Evolutionary conservation across 1,284 basidiomycete genomes (phyloP), one percentile per base, ranked within the genome.

Genomic region (Puccinia novopanici): DNA sequence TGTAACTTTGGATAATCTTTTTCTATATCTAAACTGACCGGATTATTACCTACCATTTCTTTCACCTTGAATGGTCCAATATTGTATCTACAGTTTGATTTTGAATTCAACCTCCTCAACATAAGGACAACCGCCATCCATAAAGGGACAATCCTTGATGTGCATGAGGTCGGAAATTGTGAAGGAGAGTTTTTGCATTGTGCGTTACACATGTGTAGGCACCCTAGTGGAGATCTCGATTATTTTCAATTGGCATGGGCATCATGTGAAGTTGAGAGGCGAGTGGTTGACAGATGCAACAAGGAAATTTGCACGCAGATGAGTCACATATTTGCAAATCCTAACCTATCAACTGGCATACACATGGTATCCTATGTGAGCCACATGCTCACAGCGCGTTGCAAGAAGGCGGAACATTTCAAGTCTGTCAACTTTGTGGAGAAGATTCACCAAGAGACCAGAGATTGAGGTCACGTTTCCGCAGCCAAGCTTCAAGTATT

Each of bases 161-260:
- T 19, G 55, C 55, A 57, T 57, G 55, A 9, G 55, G 59, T 5
- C 59, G 30, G 59, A 63, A 5, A 34, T 19, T 24, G 27, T 30
- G 59, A 63, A 63, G 59, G 59, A 37, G 59, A 63, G 59, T 63
- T 3, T 63, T 63, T 24, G 27, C 59, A 63, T 63, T 24, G 59
- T 63, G 59, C 30, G 17, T 24, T 63, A 63, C 59, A 63, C 59
- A 12, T 63, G 30, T 63, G 59, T 63, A 63, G 59, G 59, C 59
- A 63, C 34, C 59, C 59, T 63, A 63, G 59, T 19, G 59, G 59
- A 63, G 30, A 19, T 19, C 59, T 57, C 55, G 9, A 57, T 57
- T 19, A 30, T 6, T 9, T 57, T 57, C 55, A 57, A 6, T 57
- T 57, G 55, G 55, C 55, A 19, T 57, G 55, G 55, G 55, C 55